phyloP scores from a whole-genome alignment of 2,329 filamentous ascomycete genomes.

The Fusarium transvaalense region DNA sequence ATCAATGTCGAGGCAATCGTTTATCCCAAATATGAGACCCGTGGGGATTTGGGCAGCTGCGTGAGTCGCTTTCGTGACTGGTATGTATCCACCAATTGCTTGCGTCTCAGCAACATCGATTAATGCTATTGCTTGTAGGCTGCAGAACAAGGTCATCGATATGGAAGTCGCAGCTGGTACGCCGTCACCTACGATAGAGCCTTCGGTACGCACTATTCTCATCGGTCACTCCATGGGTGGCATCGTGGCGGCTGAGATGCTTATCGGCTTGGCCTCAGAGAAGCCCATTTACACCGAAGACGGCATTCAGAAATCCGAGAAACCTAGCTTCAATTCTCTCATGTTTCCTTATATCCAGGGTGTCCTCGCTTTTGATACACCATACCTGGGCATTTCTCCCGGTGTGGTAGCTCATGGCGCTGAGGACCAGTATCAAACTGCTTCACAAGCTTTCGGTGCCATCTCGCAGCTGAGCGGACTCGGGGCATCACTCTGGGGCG shows the following conservation, averaged over 20 bases:
- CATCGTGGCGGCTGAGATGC: conserved; percentile 91
- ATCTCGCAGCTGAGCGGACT: conserved; percentile 75
- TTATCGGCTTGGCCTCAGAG: conserved; percentile 76
- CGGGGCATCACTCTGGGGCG: conserved; percentile 76
- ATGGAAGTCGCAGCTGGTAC: conserved; percentile 86
- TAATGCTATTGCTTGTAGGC: conserved; percentile 61
- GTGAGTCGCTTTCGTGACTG: conserved; percentile 82
- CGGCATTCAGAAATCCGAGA: conserved; percentile 55
- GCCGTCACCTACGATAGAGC: conserved; percentile 86
- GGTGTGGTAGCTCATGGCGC: conserved; percentile 88
- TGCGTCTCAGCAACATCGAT: neutral
- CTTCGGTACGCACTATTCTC: conserved; percentile 83
- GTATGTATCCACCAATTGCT: conserved; percentile 56
- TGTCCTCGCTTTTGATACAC: conserved; percentile 93
- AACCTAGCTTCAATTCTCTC: conserved; percentile 66
- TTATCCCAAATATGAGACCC: conserved; percentile 88
- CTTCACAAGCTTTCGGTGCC: conserved; percentile 76
- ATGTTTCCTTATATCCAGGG: conserved; percentile 96
- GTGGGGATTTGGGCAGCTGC: conserved; percentile 78
- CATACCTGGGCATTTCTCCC: conserved; percentile 84
- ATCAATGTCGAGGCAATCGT: conserved; percentile 75
- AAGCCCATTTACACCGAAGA: conserved; percentile 64
- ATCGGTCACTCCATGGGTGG: conserved; percentile 93
- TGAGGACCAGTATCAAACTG: conserved; percentile 83
- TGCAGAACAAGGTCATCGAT: conserved; percentile 93